Conservation (phyloP, 768 basidiomycete genomes). For the Termitomyces heimii region DNA sequence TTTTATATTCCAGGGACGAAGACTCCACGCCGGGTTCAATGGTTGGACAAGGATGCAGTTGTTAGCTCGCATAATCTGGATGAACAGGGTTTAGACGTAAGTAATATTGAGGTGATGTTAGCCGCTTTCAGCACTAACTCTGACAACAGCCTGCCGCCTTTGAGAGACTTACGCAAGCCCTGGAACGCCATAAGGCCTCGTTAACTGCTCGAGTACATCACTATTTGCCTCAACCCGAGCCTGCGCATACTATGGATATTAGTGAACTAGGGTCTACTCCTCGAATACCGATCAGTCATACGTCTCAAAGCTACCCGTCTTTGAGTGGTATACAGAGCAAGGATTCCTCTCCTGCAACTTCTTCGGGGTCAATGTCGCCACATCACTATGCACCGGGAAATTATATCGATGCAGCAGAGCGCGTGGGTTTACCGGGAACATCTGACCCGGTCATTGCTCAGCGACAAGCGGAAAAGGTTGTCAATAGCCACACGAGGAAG, state of each 20-base stretch:
- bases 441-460: conserved; percentile 15
- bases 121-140: not conserved
- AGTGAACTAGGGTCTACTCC: conserved; percentile 1
- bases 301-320: not conserved
- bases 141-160: conserved; percentile 43
- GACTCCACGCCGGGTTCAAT: conserved; percentile 49
- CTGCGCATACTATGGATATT: conserved; percentile 6
- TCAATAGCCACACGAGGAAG: conserved; percentile 7
- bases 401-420: conserved; percentile 60
- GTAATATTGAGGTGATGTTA: conserved; percentile 14
- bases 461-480: conserved; percentile 9
- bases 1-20: conserved; percentile 26
- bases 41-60: conserved; percentile 28
- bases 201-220: conserved; percentile 21
- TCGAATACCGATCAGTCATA: conserved; percentile 2
- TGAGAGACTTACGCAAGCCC: conserved; percentile 34
- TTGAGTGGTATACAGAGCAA: not conserved
- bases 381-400: conserved; percentile 39
- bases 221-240: conserved; percentile 21
- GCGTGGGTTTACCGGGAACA: conserved; percentile 48
- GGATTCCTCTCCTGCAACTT: conserved; percentile 10
- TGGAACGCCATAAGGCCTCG: conserved; percentile 42
- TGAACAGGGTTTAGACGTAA: conserved; percentile 47
- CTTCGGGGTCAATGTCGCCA: conserved; percentile 11
- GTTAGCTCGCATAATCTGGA: conserved; percentile 39